These are phyloP conservation scores for Gloeopeniophorella convolvens DNA, from an alignment of 768 basidiomycete genomes.

Conservation along the genomic window DNA sequence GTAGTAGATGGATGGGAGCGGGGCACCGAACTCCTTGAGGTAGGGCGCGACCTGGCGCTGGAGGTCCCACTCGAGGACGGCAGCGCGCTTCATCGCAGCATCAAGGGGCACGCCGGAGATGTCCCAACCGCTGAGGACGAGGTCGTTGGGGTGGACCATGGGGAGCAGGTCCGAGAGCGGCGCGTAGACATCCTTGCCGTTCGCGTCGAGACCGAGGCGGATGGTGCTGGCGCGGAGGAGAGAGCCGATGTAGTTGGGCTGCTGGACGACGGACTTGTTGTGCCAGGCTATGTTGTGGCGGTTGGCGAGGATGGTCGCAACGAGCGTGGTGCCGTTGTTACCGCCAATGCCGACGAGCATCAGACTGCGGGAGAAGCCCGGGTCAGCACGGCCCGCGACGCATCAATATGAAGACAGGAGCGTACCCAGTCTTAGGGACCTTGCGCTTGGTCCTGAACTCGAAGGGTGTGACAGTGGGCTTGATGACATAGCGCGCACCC, in stretches of 20 bases:
- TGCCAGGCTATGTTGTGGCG: conserved; percentile 90
- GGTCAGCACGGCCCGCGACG: conserved; percentile 2
- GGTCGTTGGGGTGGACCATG: conserved; percentile 97
- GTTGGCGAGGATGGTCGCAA: conserved; percentile 94
- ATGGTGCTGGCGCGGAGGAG: conserved; percentile 94
- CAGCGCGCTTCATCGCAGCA: conserved; percentile 87
- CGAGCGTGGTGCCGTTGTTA: conserved; percentile 94
- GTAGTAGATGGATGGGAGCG: conserved; percentile 94
- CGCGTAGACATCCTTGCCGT: conserved; percentile 84
- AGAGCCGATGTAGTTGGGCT: conserved; percentile 97
- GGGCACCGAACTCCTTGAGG: conserved; percentile 73
- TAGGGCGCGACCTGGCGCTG: conserved; percentile 90
- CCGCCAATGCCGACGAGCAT: conserved; percentile 97
- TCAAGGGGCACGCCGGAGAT: conserved; percentile 84
- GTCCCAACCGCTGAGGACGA: conserved; percentile 98
- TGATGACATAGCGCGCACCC: conserved; percentile 72
- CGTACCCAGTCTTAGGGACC: conserved; percentile 91
- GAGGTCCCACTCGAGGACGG: conserved; percentile 93
- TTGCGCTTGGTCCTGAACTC: conserved; percentile 88
- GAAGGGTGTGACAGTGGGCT: conserved; percentile 71
- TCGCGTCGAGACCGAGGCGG: conserved; percentile 76
- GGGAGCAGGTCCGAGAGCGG: conserved; percentile 91
- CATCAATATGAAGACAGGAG: conserved; percentile 8
- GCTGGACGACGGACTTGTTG: conserved; percentile 87
- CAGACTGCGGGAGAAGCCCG: conserved; percentile 44